These are phyloP conservation scores for Rhodotorula paludigena DNA, from an alignment of 768 basidiomycete species.

Conservation along the genomic window DNA sequence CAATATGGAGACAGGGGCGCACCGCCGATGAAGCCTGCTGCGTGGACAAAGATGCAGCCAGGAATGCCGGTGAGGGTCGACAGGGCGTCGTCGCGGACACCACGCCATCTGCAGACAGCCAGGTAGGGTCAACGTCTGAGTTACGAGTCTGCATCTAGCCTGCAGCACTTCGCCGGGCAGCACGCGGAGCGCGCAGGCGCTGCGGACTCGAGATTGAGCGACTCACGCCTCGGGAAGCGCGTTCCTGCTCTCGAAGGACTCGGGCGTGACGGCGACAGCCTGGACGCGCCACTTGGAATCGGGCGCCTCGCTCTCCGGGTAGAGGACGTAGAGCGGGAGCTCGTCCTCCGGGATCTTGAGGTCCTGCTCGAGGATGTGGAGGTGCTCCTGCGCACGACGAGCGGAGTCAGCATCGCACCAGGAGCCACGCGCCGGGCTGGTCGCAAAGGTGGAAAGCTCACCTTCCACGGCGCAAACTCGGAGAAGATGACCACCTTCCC, in stretches of 20 bases:
- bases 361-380: constrained; percentile 76
- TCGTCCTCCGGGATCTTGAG: constrained; percentile 51
- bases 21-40: constrained; percentile 96
- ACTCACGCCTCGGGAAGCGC: constrained; percentile 70
- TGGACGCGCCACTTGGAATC: constrained; percentile 73
- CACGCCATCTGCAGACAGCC: constrained; percentile 63
- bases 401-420: no score
- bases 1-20: constrained; percentile 39
- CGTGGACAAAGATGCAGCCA: constrained; percentile 87
- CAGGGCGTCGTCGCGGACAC: constrained; percentile 76
- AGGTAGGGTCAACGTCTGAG: no score
- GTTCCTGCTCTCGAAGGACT: constrained; percentile 85
- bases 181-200: no score
- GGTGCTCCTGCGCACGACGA: constrained; percentile 61
- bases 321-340: constrained; percentile 76
- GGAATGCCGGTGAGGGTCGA: constrained; percentile 68
- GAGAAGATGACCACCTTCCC: constrained; percentile 78
- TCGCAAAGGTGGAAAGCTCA: constrained; percentile 1
- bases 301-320: constrained; percentile 61
- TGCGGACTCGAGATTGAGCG: no score
- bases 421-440: background rate
- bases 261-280: constrained; percentile 73
- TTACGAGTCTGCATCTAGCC: no score
- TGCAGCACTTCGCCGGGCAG: no score
- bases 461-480: constrained; percentile 80